phyloP scores from a whole-genome alignment of 2,329 filamentous ascomycete species.

The Cytospora schulzeri region DNA sequence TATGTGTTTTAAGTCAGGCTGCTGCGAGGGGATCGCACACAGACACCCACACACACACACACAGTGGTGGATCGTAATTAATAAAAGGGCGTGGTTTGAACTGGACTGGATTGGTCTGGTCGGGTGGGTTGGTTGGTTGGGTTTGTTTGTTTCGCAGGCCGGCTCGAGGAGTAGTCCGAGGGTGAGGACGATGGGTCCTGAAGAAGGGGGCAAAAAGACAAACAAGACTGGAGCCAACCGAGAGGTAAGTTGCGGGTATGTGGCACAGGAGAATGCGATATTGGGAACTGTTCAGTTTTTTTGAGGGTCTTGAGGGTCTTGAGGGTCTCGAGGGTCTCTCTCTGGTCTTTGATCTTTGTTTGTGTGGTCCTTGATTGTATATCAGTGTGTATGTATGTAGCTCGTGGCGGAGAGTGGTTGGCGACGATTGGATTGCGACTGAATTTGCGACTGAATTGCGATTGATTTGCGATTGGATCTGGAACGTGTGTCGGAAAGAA shows the following conservation, averaged over 20 bases:
- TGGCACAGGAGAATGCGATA: background rate
- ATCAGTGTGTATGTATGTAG: too few species aligned
- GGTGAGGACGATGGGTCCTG: background rate
- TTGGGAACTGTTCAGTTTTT: too few species aligned
- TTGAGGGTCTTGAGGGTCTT: background rate
- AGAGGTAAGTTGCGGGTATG: background rate
- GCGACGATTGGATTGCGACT: background rate
- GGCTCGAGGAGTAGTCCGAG: slow-evolving; percentile 8
- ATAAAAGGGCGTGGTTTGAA: background rate
- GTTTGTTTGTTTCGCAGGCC: slow-evolving; percentile 4
- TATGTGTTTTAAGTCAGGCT: too few species aligned
- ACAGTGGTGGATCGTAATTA: background rate
- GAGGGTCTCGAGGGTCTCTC: background rate
- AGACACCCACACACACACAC: too few species aligned
- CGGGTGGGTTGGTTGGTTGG: background rate
- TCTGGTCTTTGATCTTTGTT: too few species aligned
- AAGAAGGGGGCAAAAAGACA: background rate
- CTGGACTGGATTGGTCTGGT: background rate
- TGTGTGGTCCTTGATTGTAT: too few species aligned
- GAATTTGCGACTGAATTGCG: background rate
- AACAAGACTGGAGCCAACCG: too few species aligned
- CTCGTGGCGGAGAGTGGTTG: background rate
- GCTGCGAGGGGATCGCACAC: background rate
- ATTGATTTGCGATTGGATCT: background rate
- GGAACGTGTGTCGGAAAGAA: background rate